Evolutionary conservation across 2,329 filamentous ascomycete genomes (phyloP).

Genomic region (Colletotrichum kahawae): DNA sequence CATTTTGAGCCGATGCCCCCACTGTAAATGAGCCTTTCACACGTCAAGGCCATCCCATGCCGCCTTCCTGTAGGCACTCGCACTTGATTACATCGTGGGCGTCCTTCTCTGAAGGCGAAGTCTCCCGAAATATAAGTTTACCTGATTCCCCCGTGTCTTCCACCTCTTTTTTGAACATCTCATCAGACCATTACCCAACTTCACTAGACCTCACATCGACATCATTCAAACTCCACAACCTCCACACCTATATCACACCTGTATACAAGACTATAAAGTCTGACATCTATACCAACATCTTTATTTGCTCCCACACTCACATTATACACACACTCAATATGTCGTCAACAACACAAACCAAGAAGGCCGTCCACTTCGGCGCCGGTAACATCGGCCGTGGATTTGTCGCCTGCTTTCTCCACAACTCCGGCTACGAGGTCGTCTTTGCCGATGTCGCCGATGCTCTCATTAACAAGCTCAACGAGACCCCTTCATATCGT

Average conservation of each 20-base stretch:
- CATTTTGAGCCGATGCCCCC: slow-evolving; percentile 8
- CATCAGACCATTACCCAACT: not conserved
- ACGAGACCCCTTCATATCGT: slow-evolving; percentile 78
- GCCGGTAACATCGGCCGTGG: slow-evolving; percentile 86
- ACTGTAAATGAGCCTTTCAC: slow-evolving; percentile 19
- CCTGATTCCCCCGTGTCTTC: not conserved
- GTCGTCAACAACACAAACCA: slow-evolving; percentile 36
- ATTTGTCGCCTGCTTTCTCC: slow-evolving; percentile 89
- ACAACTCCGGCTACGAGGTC: slow-evolving; percentile 94
- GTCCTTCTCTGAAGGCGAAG: slow-evolving; percentile 14
- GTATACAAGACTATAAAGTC: not conserved
- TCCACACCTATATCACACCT: not conserved
- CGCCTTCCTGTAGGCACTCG: not conserved
- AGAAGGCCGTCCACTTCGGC: slow-evolving; percentile 84
- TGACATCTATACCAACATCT: not conserved
- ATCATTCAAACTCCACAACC: not conserved
- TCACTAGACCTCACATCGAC: not conserved
- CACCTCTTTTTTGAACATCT: accelerated
- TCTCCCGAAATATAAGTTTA: slow-evolving; percentile 10
- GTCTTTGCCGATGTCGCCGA: slow-evolving; percentile 96
- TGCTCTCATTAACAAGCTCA: slow-evolving; percentile 78
- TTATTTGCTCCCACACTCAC: not conserved
- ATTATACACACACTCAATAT: slow-evolving; percentile 37
- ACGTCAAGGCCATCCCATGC: slow-evolving; percentile 19
- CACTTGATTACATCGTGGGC: slow-evolving; percentile 15